These are phyloP conservation scores for Hymenoscyphus albidus DNA, from an alignment of 2,329 filamentous ascomycete genomes.

Conservation along the genomic window DNA sequence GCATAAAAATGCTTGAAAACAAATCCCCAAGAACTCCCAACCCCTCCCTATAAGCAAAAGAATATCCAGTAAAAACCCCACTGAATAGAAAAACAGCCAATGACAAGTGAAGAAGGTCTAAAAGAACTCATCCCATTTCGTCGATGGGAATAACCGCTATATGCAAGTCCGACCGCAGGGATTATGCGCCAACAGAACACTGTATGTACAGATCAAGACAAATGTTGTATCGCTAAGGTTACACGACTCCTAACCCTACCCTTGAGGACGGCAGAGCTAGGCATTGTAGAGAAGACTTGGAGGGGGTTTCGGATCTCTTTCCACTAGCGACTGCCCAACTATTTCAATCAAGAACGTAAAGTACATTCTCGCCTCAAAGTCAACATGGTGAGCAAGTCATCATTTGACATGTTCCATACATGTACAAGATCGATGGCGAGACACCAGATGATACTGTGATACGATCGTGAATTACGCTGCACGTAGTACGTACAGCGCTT, in stretches of 20 bases:
- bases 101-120: conserved; percentile 58
- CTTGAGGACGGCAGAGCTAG: conserved; percentile 36
- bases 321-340: neutral
- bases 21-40: conserved; percentile 57
- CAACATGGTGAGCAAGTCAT: neutral
- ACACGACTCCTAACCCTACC: conserved; percentile 47
- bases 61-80: conserved; percentile 59
- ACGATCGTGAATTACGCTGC: no score
- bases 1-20: conserved; percentile 54
- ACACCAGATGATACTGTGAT: neutral
- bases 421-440: no score
- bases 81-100: conserved; percentile 50
- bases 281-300: conserved; percentile 9
- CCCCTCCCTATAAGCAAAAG: conserved; percentile 56
- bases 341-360: neutral
- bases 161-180: conserved; percentile 62
- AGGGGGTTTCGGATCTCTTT: neutral
- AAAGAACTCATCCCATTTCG: conserved; percentile 59
- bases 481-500: neutral
- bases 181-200: conserved; percentile 64
- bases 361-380: neutral
- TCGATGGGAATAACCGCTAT: conserved; percentile 57
- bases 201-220: conserved; percentile 49
- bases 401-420: neutral
- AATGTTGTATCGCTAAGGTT: conserved; percentile 50